Conservation (phyloP, 345 rosid genomes). For the Aethionema arabicum region DNA sequence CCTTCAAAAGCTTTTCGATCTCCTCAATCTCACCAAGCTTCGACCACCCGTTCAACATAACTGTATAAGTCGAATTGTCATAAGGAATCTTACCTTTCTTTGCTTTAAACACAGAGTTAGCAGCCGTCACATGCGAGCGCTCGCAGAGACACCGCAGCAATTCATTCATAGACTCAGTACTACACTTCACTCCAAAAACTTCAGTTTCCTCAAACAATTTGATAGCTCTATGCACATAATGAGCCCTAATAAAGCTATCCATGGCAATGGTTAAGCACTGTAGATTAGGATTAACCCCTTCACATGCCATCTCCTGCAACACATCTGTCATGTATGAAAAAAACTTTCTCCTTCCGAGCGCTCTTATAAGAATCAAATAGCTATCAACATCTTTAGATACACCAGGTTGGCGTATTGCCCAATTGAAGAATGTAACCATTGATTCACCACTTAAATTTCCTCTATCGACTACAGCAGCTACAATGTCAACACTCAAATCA, state of each 20-base stretch:
- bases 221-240: slow-evolving; percentile 53
- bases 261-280: slow-evolving; percentile 53
- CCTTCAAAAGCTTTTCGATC: slow-evolving; percentile 59
- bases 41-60: slow-evolving; percentile 74
- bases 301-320: slow-evolving; percentile 43
- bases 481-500: slow-evolving; percentile 51
- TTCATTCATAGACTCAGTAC: slow-evolving; percentile 61
- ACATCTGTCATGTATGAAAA: slow-evolving; percentile 48
- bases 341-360: slow-evolving; percentile 73
- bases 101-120: slow-evolving; percentile 54
- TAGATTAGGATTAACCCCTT: slow-evolving; percentile 41
- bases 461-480: slow-evolving; percentile 61
- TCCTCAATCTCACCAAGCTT: slow-evolving; percentile 57
- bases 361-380: slow-evolving; percentile 59
- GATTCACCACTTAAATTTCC: slow-evolving; percentile 74
- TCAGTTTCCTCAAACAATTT: slow-evolving; percentile 49
- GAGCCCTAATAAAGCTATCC: slow-evolving; percentile 58
- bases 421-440: slow-evolving; percentile 64
- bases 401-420: slow-evolving; percentile 65
- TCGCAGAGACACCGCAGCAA: slow-evolving; percentile 63
- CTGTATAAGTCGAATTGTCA: slow-evolving; percentile 56
- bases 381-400: slow-evolving; percentile 45
- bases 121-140: slow-evolving; percentile 69
- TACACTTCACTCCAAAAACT: slow-evolving; percentile 51
- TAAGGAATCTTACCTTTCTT: slow-evolving; percentile 51